Evolutionary conservation across 2,329 filamentous ascomycete species (phyloP).

Genomic region (Penicillium sp.): DNA sequence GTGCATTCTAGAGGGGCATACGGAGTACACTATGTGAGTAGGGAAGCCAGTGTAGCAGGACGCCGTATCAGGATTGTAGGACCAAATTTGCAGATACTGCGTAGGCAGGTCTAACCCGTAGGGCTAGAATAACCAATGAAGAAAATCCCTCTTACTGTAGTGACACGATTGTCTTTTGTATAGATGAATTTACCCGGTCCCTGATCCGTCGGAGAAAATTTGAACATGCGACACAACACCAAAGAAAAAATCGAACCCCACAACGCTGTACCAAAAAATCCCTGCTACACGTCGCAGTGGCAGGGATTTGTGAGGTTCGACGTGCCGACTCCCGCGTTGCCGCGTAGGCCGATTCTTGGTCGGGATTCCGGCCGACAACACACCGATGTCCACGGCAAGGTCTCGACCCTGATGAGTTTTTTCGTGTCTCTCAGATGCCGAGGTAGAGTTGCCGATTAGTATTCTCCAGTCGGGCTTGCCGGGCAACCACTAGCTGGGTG

Average conservation of each 20-base stretch:
- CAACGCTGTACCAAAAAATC: background rate
- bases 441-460: background rate
- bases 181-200: background rate
- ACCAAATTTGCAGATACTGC: background rate
- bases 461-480: background rate
- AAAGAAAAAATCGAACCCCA: background rate
- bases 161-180: background rate
- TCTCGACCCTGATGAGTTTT: background rate
- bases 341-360: constrained; percentile 17
- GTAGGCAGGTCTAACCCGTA: background rate
- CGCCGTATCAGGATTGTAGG: background rate
- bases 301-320: background rate
- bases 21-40: background rate
- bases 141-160: background rate
- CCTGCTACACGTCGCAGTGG: background rate
- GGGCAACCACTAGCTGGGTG: background rate
- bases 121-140: background rate
- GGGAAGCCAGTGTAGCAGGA: background rate
- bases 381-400: background rate
- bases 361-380: constrained; percentile 7
- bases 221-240: background rate
- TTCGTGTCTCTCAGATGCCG: background rate
- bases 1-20: background rate
- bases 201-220: background rate
- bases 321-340: constrained; percentile 27